A percentile compares a stretch with the other conserved stretches of the same genome.
These are phyloP conservation scores for Rosa persica DNA, from an alignment of 306 rosid species.

Conservation along the genomic window DNA sequence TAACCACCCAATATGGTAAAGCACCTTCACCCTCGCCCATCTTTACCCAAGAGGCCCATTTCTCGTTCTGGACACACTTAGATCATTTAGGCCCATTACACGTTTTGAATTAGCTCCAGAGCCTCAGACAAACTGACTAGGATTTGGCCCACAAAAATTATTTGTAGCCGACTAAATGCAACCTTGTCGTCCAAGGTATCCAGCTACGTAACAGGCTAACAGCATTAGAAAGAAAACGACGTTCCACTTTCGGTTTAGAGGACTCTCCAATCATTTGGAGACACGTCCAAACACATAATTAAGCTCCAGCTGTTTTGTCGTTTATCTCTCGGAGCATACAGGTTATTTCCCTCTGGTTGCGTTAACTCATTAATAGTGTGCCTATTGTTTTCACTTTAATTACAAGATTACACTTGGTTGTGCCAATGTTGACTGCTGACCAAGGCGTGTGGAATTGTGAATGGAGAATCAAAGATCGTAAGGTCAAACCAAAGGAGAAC, in stretches of 20 bases:
- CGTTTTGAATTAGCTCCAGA: background rate
- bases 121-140: background rate
- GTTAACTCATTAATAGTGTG: background rate
- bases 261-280: background rate
- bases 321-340: background rate
- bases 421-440: constrained; percentile 1
- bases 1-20: no score
- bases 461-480: background rate
- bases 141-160: background rate
- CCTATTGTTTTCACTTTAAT: background rate
- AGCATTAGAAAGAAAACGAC: background rate
- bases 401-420: background rate
- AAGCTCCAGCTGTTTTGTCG: background rate
- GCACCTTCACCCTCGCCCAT: no score
- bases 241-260: constrained; percentile 9
- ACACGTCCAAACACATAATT: background rate
- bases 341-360: background rate
- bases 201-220: constrained; percentile 10
- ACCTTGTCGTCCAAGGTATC: background rate
- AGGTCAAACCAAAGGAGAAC: background rate
- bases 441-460: constrained; percentile 2
- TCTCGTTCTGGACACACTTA: no score
- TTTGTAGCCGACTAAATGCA: background rate
- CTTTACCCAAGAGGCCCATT: background rate
- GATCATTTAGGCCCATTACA: background rate